Evolutionary conservation across 768 basidiomycete species (phyloP).

Genomic region (Cystofilobasidium macerans): DNA sequence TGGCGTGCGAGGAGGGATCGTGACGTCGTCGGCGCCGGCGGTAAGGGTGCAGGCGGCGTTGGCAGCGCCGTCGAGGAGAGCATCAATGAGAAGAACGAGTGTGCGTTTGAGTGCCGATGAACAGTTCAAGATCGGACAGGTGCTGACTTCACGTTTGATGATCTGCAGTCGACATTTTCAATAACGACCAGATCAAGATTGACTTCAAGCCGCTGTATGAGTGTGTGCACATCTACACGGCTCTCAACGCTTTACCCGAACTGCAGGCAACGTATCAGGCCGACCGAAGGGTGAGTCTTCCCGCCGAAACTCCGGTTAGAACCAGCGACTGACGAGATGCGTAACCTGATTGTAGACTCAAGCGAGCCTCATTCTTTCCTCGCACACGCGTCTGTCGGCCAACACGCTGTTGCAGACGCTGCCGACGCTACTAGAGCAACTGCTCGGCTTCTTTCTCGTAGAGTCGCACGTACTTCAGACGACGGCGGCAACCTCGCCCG

Average conservation of each 20-base stretch:
- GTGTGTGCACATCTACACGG: conserved; percentile 91
- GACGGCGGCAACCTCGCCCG: conserved; percentile 45
- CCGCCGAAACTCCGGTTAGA: not conserved
- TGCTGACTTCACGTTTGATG: not conserved
- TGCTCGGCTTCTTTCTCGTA: conserved; percentile 94
- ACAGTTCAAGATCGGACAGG: no score
- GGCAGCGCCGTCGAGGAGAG: conserved; percentile 60
- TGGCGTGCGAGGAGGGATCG: not conserved
- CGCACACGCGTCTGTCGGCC: conserved; percentile 34
- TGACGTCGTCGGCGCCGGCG: not conserved
- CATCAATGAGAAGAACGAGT: conserved; percentile 85
- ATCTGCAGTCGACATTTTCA: conserved; percentile 67
- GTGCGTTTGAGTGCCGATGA: no score
- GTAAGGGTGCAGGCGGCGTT: conserved; percentile 23
- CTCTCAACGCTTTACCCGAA: conserved; percentile 80
- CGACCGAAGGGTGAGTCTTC: conserved; percentile 52
- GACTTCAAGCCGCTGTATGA: conserved; percentile 93
- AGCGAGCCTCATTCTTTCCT: conserved; percentile 81
- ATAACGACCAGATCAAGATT: conserved; percentile 74
- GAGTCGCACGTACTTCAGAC: conserved; percentile 85
- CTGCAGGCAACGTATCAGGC: conserved; percentile 86
- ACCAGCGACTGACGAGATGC: not conserved
- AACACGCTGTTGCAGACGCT: conserved; percentile 43
- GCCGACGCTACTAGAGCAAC: conserved; percentile 72
- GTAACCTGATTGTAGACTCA: conserved; percentile 55